Evolutionary conservation across 768 basidiomycete genomes (phyloP).

Genomic region (Leccinum uliginosum): DNA sequence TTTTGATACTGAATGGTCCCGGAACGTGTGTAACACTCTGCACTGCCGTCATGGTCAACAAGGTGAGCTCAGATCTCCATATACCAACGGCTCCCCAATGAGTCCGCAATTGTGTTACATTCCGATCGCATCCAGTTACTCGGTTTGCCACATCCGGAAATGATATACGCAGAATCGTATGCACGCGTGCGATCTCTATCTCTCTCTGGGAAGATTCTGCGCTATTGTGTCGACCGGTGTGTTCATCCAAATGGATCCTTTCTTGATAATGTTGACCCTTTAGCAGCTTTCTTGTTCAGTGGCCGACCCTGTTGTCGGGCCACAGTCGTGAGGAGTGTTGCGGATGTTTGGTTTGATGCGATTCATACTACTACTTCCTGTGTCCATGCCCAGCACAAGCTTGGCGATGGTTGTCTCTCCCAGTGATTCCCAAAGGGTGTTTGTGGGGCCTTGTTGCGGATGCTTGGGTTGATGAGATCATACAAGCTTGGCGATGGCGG

Average conservation of each 20-base stretch:
- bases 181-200: slow-evolving; percentile 81
- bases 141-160: slow-evolving; percentile 60
- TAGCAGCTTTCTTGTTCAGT: slow-evolving; percentile 82
- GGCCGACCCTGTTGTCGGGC: slow-evolving; percentile 57
- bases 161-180: slow-evolving; percentile 93
- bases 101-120: slow-evolving; percentile 6
- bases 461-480: slow-evolving; percentile 53
- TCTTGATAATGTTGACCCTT: background rate
- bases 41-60: slow-evolving; percentile 62
- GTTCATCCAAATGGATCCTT: slow-evolving; percentile 51
- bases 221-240: slow-evolving; percentile 77
- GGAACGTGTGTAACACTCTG: slow-evolving; percentile 88
- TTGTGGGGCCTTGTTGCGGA: slow-evolving; percentile 37
- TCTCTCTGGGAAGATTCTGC: slow-evolving; percentile 77
- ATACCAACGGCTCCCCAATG: background rate
- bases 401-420: background rate
- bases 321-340: slow-evolving; percentile 45
- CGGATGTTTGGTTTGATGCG: slow-evolving; percentile 61
- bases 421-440: background rate
- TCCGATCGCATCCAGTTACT: slow-evolving; percentile 52
- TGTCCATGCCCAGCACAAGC: too few species aligned
- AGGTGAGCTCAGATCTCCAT: slow-evolving; percentile 43
- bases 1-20: slow-evolving; percentile 89
- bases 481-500: background rate
- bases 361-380: background rate